These are phyloP conservation scores for Globisporangium alternatum DNA, from an alignment of 352 stramenopile species.

Conservation along the genomic window DNA sequence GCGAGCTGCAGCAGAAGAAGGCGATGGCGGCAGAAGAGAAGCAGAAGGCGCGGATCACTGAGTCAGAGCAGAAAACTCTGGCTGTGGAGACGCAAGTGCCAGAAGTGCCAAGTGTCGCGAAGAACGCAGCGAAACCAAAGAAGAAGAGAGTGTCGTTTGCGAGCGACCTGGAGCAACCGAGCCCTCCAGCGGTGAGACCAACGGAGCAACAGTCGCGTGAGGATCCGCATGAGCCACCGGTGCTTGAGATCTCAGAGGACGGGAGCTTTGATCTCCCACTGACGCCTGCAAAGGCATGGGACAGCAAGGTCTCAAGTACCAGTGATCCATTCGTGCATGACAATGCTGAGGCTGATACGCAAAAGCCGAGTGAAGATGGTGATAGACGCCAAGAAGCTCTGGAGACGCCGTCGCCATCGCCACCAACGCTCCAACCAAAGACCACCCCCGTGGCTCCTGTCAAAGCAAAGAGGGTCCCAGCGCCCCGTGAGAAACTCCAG, in stretches of 20 bases:
- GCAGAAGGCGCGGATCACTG: background rate
- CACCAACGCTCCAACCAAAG: constrained; percentile 8
- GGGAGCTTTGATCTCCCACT: constrained; percentile 46
- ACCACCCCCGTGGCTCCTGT: constrained; percentile 2
- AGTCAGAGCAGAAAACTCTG: constrained; percentile 7
- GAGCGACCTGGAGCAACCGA: background rate
- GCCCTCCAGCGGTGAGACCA: background rate
- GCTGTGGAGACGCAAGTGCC: background rate
- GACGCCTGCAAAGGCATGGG: constrained; percentile 1
- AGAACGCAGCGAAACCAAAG: constrained; percentile 5
- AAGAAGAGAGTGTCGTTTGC: constrained; percentile 50
- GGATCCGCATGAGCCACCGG: constrained; percentile 9
- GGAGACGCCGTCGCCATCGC: background rate
- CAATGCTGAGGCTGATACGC: background rate
- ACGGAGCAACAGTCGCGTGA: background rate
- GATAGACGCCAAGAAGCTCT: constrained; percentile 3
- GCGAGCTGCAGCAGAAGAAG: constrained; percentile 31
- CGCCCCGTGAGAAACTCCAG: constrained; percentile 39
- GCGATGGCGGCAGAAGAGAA: background rate
- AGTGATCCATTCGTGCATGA: background rate
- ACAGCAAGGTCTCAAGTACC: background rate
- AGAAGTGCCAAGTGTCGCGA: background rate
- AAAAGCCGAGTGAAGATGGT: background rate
- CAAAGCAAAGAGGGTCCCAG: constrained; percentile 23
- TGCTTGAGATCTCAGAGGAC: constrained; percentile 55